phyloP scores from a whole-genome alignment of 2,329 filamentous ascomycete genomes.

The Scedosporium boydii region DNA sequence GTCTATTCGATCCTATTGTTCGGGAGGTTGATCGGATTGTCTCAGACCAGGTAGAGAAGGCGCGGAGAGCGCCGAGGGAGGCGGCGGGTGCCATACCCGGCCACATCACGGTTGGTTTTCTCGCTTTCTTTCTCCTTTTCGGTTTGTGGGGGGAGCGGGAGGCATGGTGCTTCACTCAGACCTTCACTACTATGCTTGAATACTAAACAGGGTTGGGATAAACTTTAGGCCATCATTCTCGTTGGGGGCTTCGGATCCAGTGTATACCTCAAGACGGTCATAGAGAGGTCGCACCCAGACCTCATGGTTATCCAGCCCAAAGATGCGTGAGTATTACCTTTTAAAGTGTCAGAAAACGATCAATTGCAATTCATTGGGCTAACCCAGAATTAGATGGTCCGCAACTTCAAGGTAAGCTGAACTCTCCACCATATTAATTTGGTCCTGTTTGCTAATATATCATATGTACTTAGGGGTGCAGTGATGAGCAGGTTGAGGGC shows the following conservation, averaged over 20 bases:
- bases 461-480: neutral
- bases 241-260: neutral
- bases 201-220: neutral
- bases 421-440: too few species aligned
- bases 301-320: too few species aligned
- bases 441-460: neutral
- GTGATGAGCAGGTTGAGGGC: neutral
- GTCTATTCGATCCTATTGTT: too few species aligned
- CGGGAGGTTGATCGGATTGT: too few species aligned
- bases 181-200: too few species aligned
- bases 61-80: too few species aligned
- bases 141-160: too few species aligned
- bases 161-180: too few species aligned
- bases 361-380: neutral
- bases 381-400: neutral
- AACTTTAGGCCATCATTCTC: neutral
- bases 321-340: neutral
- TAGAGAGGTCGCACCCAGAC: neutral
- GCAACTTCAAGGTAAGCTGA: neutral
- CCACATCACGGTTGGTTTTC: too few species aligned
- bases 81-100: too few species aligned
- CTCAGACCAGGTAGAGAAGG: too few species aligned
- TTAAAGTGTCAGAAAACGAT: neutral
- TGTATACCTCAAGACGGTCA: neutral
- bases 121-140: too few species aligned